Evolutionary conservation across 805 yeast species (phyloP).

Genomic region (Candida ascalaphidarum): DNA sequence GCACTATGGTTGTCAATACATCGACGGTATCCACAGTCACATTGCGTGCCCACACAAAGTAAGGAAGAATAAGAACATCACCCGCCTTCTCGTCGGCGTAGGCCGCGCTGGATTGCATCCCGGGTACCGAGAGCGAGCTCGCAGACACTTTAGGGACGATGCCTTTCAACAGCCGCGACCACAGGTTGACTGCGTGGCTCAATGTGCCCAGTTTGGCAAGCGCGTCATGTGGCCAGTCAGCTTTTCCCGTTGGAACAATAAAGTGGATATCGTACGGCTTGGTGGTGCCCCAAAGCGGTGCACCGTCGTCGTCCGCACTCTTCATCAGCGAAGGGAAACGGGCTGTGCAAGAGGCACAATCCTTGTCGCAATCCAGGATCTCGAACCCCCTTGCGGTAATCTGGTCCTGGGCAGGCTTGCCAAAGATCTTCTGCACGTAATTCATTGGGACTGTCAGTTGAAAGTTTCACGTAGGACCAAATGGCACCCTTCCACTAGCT

Average conservation of each 20-base stretch:
- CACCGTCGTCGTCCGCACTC: conserved; percentile 26
- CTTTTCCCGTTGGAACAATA: conserved; percentile 73
- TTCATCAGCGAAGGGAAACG: conserved; percentile 44
- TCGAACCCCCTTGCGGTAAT: conserved; percentile 12
- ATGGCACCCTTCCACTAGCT: too few relatives aligned
- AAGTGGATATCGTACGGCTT: conserved; percentile 64
- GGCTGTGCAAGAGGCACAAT: conserved; percentile 48
- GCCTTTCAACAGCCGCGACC: conserved; percentile 16
- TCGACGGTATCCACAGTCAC: conserved; percentile 36
- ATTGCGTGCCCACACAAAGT: conserved; percentile 59
- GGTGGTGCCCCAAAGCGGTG: conserved; percentile 62
- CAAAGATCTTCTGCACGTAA: too few relatives aligned
- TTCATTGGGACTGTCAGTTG: too few relatives aligned
- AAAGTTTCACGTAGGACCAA: too few relatives aligned
- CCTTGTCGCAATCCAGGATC: conserved; percentile 41
- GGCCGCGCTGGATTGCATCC: conserved; percentile 29
- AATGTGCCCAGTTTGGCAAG: conserved; percentile 36
- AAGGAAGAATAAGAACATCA: conserved; percentile 64
- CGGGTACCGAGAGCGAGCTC: conserved; percentile 44
- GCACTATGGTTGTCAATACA: conserved; percentile 38
- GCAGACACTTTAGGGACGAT: conserved; percentile 42
- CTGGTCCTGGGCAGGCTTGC: too few relatives aligned
- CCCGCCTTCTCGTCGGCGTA: conserved; percentile 38
- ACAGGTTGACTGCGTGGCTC: conserved; percentile 34
- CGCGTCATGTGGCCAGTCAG: conserved; percentile 82